Evolutionary conservation across 441 rosid species (phyloP), one percentile per base, ranked within the genome.

Genomic region (Metrosideros polymorpha): DNA sequence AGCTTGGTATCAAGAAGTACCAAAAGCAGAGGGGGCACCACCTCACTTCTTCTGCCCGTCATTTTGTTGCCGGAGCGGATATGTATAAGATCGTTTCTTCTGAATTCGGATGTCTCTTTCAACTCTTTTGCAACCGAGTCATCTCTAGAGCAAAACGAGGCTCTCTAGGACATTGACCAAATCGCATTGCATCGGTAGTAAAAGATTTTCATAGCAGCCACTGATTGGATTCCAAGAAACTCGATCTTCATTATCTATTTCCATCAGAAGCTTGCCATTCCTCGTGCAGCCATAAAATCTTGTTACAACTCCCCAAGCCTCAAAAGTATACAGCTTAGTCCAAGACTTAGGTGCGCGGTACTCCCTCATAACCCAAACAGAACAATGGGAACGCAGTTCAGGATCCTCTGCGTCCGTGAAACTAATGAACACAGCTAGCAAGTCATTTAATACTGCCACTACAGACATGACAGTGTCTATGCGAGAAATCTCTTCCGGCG

Each of bases 141-240:
- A 30, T 61, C 32, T 15, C 39, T 30, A 32, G 6, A 32, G 24
- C 29, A 22, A 61, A 61, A 15, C 24, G 5, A 61, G 75, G 39
- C 75, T 61, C 39, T 30, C 39, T 15, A 61, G 24, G 1, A 30
- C 24, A 8, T 0, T 30, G 39, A 61, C 42, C 39, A 15, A 7
- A 3, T 32, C 22, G 17, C 39, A 30, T 1, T 4, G 12, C 2
- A 1, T 15, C 35, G 12, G 2, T 15, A 15, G 75, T 15, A 39
- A 39, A 32, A 30, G 39, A 61, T 29, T 9, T 2, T 39, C 0
- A 12, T 6, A 29, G 15, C 19, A 9, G 15, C 76, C 13, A 0
- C 13, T 63, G 43, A 18, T 63, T 5, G 25, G 76, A 32, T 63
- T 9, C 76, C 2, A 35, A 63, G 39, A 32, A 63, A 32, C 24